A percentile compares a stretch with the other conserved stretches of the same genome.
phyloP scores from a whole-genome alignment of 192 early-diverging fungal species.

The Podila clonocystis region DNA sequence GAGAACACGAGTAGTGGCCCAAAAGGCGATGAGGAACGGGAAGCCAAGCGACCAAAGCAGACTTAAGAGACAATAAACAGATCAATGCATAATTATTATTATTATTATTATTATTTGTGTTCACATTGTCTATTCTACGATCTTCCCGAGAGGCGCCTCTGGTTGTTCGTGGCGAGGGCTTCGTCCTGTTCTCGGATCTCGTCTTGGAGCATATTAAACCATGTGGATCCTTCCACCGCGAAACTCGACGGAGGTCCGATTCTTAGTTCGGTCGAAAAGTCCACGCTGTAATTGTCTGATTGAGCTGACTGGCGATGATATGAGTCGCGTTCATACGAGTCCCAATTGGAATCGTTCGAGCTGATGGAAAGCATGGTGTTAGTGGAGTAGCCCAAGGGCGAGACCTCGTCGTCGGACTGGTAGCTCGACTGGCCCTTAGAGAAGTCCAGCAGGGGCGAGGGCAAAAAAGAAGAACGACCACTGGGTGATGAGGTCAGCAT shows the following conservation, averaged over 20 bases:
- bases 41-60: too few species aligned
- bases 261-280: slow-evolving; percentile 12
- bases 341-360: slow-evolving; percentile 40
- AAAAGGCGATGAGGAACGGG: too few species aligned
- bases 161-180: neutral
- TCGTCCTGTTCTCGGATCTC: slow-evolving; percentile 12
- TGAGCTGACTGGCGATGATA: slow-evolving; percentile 15
- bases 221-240: slow-evolving; percentile 25
- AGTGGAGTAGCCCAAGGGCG: slow-evolving; percentile 19
- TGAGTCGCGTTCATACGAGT: slow-evolving; percentile 25
- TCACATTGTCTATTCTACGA: neutral
- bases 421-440: slow-evolving; percentile 33
- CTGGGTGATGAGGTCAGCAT: slow-evolving; percentile 38
- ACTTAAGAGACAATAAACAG: too few species aligned
- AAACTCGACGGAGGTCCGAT: slow-evolving; percentile 10
- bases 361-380: slow-evolving; percentile 41
- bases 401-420: slow-evolving; percentile 38
- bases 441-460: slow-evolving; percentile 34
- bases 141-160: neutral
- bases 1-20: too few species aligned
- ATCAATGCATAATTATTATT: too few species aligned
- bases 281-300: slow-evolving; percentile 15
- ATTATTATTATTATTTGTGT: neutral
- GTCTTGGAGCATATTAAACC: slow-evolving; percentile 27
- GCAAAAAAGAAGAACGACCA: slow-evolving; percentile 18